Evolutionary conservation across 1,284 basidiomycete species (phyloP), one percentile per base, ranked within the genome.

Genomic region (Heterobasidion irregulare): DNA sequence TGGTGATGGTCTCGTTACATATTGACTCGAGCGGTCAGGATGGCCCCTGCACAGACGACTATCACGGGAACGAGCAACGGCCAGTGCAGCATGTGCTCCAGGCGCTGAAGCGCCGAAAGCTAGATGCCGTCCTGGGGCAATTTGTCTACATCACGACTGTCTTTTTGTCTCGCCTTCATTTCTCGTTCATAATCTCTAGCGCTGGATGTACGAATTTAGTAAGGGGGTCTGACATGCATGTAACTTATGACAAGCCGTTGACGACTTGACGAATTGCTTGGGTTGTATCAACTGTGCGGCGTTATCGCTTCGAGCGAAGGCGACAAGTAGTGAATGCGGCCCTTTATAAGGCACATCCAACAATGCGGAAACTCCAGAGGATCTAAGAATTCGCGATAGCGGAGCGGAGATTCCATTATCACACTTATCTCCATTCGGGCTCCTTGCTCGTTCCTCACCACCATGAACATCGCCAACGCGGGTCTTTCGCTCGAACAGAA

Each of bases 401-500:
- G 38, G n/a, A 41, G 38, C 38, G 38, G 38, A 41, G 38, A 41
- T 41, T 41, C n/a, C 38, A 41, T 8, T 41, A 41, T n/a, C 38
- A 41, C 26, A 26, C 26, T 26, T 41, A 41, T 41, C 38, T 41
- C 38, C 38, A 12, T 41, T 41, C 38, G n/a, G 38, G 10, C 38
- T 18, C 26, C 46, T 19, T 19, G 10, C 18, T n/a, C 18, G 18
- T 19, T 47, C 46, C 4, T 6, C 46, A 18, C 26, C 9, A 56
- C 54, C 53, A 74, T 74, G 73, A 72, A 70, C 59, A 58, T 70
- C 57, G 56, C 44, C 32, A 56, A 63, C 35, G 52, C 46, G 34
- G 46, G 33, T 16, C 55, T 65, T 4, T 59, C 73, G 7, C 62
- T 69, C 8, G 59, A 71, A 33, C 65, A 76, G 56, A 81, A 75